Conservation (phyloP, 768 basidiomycete genomes). For the Lenzites betulinus region DNA sequence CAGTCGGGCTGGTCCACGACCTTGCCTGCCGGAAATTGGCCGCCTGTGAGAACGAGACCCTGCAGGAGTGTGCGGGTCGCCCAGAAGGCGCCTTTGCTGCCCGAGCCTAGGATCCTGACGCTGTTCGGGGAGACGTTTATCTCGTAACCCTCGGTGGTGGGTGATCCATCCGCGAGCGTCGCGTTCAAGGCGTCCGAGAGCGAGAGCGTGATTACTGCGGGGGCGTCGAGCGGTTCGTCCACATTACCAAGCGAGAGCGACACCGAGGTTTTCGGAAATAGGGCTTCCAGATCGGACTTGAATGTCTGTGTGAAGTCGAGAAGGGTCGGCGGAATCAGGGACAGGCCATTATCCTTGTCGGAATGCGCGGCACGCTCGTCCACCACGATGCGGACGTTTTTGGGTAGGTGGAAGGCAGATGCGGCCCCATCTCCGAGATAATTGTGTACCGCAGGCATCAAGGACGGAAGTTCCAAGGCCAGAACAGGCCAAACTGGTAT, state of each 20-base stretch:
- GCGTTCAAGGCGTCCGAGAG: slow-evolving; percentile 10
- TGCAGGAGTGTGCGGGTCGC: slow-evolving; percentile 32
- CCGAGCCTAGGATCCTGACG: slow-evolving; percentile 26
- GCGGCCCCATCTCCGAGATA: neutral
- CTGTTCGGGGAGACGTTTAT: slow-evolving; percentile 16
- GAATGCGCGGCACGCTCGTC: slow-evolving; percentile 19
- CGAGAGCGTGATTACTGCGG: slow-evolving; percentile 18
- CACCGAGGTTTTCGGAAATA: slow-evolving; percentile 21
- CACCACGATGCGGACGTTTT: slow-evolving; percentile 17
- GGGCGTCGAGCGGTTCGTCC: neutral
- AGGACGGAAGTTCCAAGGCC: slow-evolving; percentile 4
- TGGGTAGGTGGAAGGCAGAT: slow-evolving; percentile 13
- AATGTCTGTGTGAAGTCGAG: slow-evolving; percentile 27
- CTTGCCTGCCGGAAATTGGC: slow-evolving; percentile 25
- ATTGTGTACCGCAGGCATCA: slow-evolving; percentile 25
- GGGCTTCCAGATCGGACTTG: slow-evolving; percentile 24
- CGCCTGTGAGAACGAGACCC: slow-evolving; percentile 25
- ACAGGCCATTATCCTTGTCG: slow-evolving; percentile 21
- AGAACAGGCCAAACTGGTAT: neutral
- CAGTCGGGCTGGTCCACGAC: slow-evolving; percentile 31
- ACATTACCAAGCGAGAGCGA: slow-evolving; percentile 8
- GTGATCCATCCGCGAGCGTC: slow-evolving; percentile 21
- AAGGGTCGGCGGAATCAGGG: slow-evolving; percentile 30
- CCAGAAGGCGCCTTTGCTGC: slow-evolving; percentile 32
- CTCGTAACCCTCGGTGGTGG: slow-evolving; percentile 28